Evolutionary conservation across 441 rosid species (phyloP).

Genomic region (Omphalea diandra): DNA sequence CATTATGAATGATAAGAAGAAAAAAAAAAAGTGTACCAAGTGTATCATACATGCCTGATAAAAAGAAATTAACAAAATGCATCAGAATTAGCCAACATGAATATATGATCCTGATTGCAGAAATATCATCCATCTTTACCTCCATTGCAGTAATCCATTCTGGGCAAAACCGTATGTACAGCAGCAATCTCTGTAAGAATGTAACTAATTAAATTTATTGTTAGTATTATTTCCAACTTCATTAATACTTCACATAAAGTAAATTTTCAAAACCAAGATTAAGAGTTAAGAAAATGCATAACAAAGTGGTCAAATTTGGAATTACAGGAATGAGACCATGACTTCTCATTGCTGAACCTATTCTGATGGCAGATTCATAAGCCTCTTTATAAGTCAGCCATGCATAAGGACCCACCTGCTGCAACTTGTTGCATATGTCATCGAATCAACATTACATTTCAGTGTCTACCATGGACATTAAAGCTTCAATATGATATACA

Average conservation of each 20-base stretch:
- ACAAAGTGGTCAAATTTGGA: background rate
- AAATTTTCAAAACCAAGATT: too few species aligned
- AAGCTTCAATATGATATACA: too few species aligned
- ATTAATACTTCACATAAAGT: too few species aligned
- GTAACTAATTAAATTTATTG: background rate
- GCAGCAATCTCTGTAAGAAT: conserved; percentile 66
- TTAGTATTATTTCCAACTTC: background rate
- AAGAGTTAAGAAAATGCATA: too few species aligned
- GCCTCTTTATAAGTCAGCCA: conserved; percentile 84
- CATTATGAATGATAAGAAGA: background rate
- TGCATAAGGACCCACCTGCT: conserved; percentile 72
- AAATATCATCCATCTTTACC: conserved; percentile 48
- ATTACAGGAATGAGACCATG: conserved; percentile 69
- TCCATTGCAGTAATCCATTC: conserved; percentile 86
- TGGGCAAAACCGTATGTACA: conserved; percentile 84
- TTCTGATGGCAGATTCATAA: too few species aligned
- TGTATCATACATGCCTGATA: conserved; percentile 84
- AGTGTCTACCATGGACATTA: conserved; percentile 1
- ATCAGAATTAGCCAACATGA: conserved; percentile 8
- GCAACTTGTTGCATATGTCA: conserved; percentile 6
- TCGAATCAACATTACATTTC: background rate
- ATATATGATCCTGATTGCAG: background rate
- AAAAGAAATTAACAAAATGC: too few species aligned
- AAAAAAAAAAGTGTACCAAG: conserved; percentile 49
- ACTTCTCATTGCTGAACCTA: conserved; percentile 71